A percentile compares a stretch with the other conserved stretches of the same genome.
phyloP scores from a whole-genome alignment of 257 asterid genomes.

The Leonotis leonurus region DNA sequence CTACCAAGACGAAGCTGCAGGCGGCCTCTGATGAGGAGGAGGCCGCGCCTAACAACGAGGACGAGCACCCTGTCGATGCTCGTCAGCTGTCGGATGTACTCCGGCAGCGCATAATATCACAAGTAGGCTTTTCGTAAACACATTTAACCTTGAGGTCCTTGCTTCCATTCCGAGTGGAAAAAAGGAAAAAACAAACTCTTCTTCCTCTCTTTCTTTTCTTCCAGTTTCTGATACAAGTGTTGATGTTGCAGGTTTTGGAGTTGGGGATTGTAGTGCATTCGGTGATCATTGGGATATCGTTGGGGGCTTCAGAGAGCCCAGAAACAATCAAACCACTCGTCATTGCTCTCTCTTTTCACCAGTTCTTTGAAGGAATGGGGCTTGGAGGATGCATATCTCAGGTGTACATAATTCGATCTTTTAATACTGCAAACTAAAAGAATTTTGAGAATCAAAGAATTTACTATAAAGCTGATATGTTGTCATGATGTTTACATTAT shows the following conservation, averaged over 20 bases:
- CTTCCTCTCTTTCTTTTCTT: not conserved
- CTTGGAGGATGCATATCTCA: slow-evolving; percentile 67
- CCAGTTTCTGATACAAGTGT: slow-evolving; percentile 9
- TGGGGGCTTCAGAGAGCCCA: slow-evolving; percentile 42
- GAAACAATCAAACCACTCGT: slow-evolving; percentile 41
- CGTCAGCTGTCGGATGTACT: slow-evolving; percentile 20
- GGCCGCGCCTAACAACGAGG: not conserved
- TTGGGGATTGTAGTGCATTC: slow-evolving; percentile 59
- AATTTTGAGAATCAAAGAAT: slow-evolving; percentile 19
- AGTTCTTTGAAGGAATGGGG: slow-evolving; percentile 63
- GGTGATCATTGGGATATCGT: slow-evolving; percentile 47
- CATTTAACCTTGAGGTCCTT: slow-evolving; percentile 29
- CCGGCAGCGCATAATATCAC: slow-evolving; percentile 54
- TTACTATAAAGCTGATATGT: slow-evolving; percentile 13
- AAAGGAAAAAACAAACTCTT: no score
- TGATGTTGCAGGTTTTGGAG: slow-evolving; percentile 43
- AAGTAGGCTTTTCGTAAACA: slow-evolving; percentile 21
- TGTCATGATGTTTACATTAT: slow-evolving; percentile 27
- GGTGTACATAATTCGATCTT: slow-evolving; percentile 15
- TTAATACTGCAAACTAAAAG: not conserved
- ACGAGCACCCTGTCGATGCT: not conserved
- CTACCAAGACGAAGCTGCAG: not conserved
- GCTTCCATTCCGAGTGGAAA: not conserved
- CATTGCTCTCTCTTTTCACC: slow-evolving; percentile 53
- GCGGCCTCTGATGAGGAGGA: slow-evolving; percentile 16